Evolutionary conservation across 2,329 filamentous ascomycete genomes (phyloP), one percentile per base, ranked within the genome.

Genomic region (Dactylellina haptotyla): DNA sequence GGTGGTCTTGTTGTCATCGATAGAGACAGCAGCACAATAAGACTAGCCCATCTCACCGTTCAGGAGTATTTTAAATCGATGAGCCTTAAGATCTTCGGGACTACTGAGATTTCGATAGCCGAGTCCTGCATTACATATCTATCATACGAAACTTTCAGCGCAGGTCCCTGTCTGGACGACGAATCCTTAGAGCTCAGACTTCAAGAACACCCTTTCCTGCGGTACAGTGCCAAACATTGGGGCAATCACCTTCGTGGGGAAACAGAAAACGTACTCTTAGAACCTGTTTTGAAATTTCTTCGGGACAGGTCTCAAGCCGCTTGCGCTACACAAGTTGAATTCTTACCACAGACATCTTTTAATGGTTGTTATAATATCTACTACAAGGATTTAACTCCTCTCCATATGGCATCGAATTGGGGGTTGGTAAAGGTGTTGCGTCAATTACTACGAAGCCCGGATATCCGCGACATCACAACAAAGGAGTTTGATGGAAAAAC

Each of bases 291-390:
- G 41, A n/a, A 32, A 1, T 37, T 72, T 64, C 43, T 46, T 58
- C 37, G 41, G 8, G 41, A 64, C 76, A 23, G 41, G 61, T 43
- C 48, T 50, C 48, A 75, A 77, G 54, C 75, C 71, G 41, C 79
- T 75, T 64, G 75, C 18, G 63, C 63, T 16, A 67, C 63, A 1
- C 63, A 67, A 37, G 53, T 67, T 25, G 43, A 67, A 53, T 67
- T 53, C 16, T 34, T 67, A 62, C 58, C 66, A 45, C 25, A 57
- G 72, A 56, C 74, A 64, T 20, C 76, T 64, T 23, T 78, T 69
- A 43, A 77, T 76, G 16, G 64, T 78, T 46, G 76, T 76, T 48
- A 64, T 46, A 34, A 69, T 30, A 28, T 26, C 14, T 58, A 57
- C 41, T 66, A 75, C 23, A 54, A 76, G 58, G 59, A 53, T 28